Percentiles rank a stretch among this genome's conserved stretches.
Conservation (phyloP, 139 green algal species). For the Coelastrella sp. region DNA sequence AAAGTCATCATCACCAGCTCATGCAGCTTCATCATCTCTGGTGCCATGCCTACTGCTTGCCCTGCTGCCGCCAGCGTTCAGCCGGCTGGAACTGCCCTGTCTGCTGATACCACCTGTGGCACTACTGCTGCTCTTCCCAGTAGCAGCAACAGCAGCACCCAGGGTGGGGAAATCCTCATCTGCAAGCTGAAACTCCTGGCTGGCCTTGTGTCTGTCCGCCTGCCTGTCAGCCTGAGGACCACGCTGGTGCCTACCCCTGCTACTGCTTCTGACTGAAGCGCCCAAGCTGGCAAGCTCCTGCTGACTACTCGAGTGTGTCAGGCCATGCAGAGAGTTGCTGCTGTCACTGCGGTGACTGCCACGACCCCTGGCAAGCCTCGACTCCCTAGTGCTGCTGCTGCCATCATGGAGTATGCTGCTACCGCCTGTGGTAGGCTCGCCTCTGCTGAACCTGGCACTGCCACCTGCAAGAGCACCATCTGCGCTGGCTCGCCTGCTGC, state of each 20-base stretch:
- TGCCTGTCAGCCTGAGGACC: too few relatives aligned
- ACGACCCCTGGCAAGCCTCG: neutral
- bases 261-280: neutral
- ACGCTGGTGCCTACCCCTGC: neutral
- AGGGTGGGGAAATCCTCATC: conserved; percentile 45
- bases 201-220: neutral
- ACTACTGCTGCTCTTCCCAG: neutral
- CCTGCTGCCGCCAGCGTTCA: conserved; percentile 22
- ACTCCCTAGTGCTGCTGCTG: neutral
- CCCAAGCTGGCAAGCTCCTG: neutral
- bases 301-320: neutral
- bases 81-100: conserved; percentile 16
- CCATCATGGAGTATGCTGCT: conserved; percentile 8
- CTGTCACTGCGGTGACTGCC: neutral
- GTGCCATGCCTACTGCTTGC: conserved; percentile 5
- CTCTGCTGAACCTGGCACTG: conserved; percentile 13
- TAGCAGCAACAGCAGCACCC: conserved; percentile 23
- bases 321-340: neutral
- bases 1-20: neutral
- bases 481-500: neutral
- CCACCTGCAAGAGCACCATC: conserved; percentile 2
- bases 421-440: neutral
- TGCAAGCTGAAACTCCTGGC: conserved; percentile 30
- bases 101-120: conserved; percentile 6
- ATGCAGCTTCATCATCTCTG: neutral